A percentile compares a stretch with the other conserved stretches of the same genome.
Evolutionary conservation across 2,329 filamentous ascomycete species (phyloP).

Genomic region (Trichoderma hamatum): DNA sequence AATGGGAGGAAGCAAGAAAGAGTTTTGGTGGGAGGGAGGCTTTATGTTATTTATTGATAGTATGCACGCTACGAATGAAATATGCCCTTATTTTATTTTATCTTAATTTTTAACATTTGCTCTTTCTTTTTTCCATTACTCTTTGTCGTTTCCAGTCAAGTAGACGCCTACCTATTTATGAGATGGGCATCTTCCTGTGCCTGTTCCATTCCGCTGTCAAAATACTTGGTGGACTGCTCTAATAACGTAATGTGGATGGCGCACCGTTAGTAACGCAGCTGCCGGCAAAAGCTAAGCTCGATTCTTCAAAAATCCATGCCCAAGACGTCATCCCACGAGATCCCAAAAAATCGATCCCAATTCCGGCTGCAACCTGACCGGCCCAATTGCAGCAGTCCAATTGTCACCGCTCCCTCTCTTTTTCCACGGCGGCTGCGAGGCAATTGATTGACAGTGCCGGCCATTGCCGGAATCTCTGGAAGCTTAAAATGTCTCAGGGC

Average conservation of each 20-base stretch:
- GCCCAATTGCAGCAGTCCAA: background rate
- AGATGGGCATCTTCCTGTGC: no score
- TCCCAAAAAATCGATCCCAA: background rate
- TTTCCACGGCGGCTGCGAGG: background rate
- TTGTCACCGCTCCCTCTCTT: background rate
- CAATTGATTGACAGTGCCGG: background rate
- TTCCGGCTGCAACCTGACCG: background rate
- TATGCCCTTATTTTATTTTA: background rate
- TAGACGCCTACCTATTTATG: background rate
- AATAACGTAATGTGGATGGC: background rate
- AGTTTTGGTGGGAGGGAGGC: background rate
- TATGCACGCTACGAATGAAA: conserved; percentile 21
- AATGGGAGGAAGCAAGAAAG: background rate
- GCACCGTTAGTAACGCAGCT: background rate
- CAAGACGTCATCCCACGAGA: background rate
- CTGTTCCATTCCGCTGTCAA: no score
- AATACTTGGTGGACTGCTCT: background rate
- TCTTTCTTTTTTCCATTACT: background rate
- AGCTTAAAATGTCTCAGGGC: conserved; percentile 21
- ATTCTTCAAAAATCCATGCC: background rate
- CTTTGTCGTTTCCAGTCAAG: background rate
- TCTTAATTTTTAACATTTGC: background rate
- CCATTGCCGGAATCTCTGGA: conserved; percentile 14
- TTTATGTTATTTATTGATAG: conserved; percentile 12
- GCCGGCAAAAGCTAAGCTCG: conserved; percentile 8